Evolutionary conservation across 169 alveolate genomes (phyloP), one percentile per base, ranked within the genome.

Genomic region (Perkinsus chesapeaki): DNA sequence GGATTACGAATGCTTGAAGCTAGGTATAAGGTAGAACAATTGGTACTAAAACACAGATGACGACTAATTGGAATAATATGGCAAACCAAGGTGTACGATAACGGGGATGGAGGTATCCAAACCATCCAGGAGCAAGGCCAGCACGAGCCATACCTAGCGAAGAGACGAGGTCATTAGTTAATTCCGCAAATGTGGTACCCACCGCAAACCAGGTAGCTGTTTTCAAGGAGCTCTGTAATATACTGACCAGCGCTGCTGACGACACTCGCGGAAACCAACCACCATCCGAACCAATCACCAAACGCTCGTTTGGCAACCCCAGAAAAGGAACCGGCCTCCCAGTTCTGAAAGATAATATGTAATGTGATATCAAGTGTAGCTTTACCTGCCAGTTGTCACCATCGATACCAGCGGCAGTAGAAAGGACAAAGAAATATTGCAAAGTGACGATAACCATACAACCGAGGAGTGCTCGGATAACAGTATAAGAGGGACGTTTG

Each of bases 211-310:
- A 39, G 93, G 31, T 91, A 91, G 20, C 47, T n/a, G n/a, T 91
- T 73, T 20, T 91, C 93, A 39, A 91, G n/a, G 38, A 91, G 73
- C 43, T 91, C 93, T 3, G 93, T 73, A 5, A 31, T 23, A 39
- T 39, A 91, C 73, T 39, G 47, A 27, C 93, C 93, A 36, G 93
- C 93, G n/a, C 60, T 91, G 27, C 93, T 73, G 27, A 91, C 36
- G 39, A 27, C 10, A n/a, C n/a, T 12, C 1, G 93, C 93, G 43
- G 48, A 20, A 5, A 91, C 39, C 73, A 91, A 48, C 39, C 38
- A 39, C 39, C 37, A 27, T 5, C 93, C 72, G 73, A 91, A 39
- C 48, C 72, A 39, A 3, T 39, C 39, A 1, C 73, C 72, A 37
- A 39, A 39, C 5, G 92, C 72, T 9, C 39, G 39, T 39, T 91